Conservation (phyloP, 169 alveolate species). For the Condylostoma magnum region DNA sequence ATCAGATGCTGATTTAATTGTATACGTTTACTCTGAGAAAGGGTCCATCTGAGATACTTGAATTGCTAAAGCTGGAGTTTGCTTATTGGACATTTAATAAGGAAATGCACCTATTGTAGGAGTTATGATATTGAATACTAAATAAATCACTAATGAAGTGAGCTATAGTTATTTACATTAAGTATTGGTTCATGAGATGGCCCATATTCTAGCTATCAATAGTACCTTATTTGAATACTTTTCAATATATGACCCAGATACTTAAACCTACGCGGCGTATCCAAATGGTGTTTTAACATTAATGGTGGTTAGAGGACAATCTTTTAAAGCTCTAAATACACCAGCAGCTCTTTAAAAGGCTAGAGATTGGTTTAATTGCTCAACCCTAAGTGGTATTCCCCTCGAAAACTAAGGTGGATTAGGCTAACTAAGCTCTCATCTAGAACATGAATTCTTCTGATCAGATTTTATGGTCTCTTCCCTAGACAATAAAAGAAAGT, state of each 20-base stretch:
- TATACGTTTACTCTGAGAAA: background rate
- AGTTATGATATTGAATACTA: background rate
- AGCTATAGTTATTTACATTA: background rate
- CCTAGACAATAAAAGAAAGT: background rate
- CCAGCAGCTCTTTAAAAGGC: conserved; percentile 38
- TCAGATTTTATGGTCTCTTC: conserved; percentile 41
- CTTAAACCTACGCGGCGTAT: background rate
- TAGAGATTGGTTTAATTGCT: conserved; percentile 33
- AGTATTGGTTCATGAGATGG: conserved; percentile 2
- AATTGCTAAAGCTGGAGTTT: background rate
- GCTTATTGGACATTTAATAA: background rate
- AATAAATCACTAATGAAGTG: background rate
- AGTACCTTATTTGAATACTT: background rate
- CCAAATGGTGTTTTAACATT: background rate
- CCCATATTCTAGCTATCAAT: conserved; percentile 14
- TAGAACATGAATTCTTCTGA: conserved; percentile 30
- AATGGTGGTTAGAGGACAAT: conserved; percentile 4
- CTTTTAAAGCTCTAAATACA: background rate
- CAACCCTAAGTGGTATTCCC: conserved; percentile 21
- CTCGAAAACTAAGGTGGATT: conserved; percentile 45
- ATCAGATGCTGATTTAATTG: background rate
- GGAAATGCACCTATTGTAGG: background rate
- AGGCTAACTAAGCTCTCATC: conserved; percentile 43
- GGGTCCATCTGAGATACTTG: background rate
- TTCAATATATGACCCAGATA: background rate